Percentiles rank a stretch among this genome's conserved stretches.
phyloP scores from a whole-genome alignment of 768 basidiomycete genomes.

The Naganishia randhawae region DNA sequence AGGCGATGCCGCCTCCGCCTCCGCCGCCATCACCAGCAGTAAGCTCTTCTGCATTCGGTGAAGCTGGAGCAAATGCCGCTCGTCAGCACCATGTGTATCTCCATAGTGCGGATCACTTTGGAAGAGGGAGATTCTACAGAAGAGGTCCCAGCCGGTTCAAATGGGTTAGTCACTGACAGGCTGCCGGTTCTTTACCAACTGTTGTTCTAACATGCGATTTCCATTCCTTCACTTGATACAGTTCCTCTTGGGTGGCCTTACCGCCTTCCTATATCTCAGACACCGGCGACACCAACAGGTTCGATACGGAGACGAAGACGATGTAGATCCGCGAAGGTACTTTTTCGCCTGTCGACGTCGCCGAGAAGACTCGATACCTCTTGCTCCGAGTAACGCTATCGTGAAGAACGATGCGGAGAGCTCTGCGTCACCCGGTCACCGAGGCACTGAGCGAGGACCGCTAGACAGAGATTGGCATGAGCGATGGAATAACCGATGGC shows the following conservation, averaged over 20 bases:
- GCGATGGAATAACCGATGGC: conserved; percentile 7
- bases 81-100: conserved; percentile 15
- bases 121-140: not conserved
- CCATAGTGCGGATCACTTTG: not conserved
- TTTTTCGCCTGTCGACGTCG: conserved; percentile 17
- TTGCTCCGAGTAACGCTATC: not conserved
- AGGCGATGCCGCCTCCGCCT: not conserved
- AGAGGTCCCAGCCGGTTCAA: conserved; percentile 13
- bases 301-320: conserved; percentile 2
- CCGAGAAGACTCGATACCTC: not conserved
- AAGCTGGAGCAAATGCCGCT: conserved; percentile 11
- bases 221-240: too few species aligned
- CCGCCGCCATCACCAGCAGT: not conserved
- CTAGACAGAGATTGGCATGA: not conserved
- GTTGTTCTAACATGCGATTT: too few species aligned
- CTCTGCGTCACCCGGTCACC: too few species aligned
- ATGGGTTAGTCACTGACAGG: conserved; percentile 18
- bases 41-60: not conserved
- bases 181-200: too few species aligned
- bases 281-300: conserved; percentile 1
- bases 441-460: not conserved
- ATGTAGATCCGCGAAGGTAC: not conserved
- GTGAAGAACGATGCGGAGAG: too few species aligned
- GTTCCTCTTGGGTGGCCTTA: conserved; percentile 7
- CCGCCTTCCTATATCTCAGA: not conserved